Base-by-base conservation (phyloP, 768 basidiomycete species). In the Flagelloscypha sp. region DNA sequence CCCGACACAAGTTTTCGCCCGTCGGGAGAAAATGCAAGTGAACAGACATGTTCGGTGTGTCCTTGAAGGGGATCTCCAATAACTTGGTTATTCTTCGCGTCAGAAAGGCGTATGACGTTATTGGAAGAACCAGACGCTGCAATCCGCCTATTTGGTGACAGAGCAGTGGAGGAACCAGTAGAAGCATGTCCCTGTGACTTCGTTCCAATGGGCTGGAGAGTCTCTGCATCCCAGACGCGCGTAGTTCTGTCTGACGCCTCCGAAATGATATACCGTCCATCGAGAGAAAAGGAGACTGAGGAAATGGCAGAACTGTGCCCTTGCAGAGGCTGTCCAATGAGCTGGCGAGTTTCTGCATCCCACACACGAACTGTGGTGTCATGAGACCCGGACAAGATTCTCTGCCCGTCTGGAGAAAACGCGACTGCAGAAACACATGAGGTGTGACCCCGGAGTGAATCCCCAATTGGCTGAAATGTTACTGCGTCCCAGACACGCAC, bases 181-280 rank as follows among this genome's bases (percentile, higher is more conserved):
- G n/a, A n/a, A n/a, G n/a, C n/a, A n/a, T n/a, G n/a, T n/a, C n/a
- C n/a, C n/a, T n/a, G n/a, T n/a, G n/a, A n/a, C n/a, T n/a, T n/a
- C n/a, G n/a, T n/a, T n/a, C n/a, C n/a, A n/a, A n/a, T n/a, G n/a
- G n/a, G n/a, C n/a, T n/a, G n/a, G n/a, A n/a, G n/a, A n/a, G 46
- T 52, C 24, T 10, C 12, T 3, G 38, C 20, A 25, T 45, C 29
- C 44, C 44, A 45, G 15, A 47, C 25, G 13, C 35, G 35, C 8
- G 47, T 33, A 7, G 36, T 29, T 6, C 29, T 15, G 35, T 58
- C 56, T 6, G 59, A 45, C 19, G 57, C 58, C 16, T 39, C 38
- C 4, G 38, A 40, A 10, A 19, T 39, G 12, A 48, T 36, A 20
- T 33, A 32, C 13, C 6, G 37, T 10, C 37, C 42, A 6, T 40